Evolutionary conservation across 345 rosid genomes (phyloP).

Genomic region (Microthlaspi erraticum): DNA sequence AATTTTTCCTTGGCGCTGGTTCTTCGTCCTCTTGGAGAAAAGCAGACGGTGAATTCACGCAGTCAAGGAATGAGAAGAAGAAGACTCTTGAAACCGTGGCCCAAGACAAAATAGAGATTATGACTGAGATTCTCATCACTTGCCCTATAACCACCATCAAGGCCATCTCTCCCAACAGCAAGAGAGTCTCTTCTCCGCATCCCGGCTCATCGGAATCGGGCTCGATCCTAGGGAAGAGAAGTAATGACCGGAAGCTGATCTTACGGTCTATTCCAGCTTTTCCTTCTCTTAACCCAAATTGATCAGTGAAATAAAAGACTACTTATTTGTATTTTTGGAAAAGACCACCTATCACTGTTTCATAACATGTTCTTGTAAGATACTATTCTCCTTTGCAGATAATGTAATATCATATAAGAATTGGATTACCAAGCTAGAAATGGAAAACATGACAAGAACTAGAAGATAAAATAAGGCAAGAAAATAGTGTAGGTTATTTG

Average conservation of each 20-base stretch:
- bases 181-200: conserved; percentile 94
- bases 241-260: conserved; percentile 82
- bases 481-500: too few relatives aligned
- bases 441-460: too few relatives aligned
- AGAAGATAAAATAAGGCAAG: too few relatives aligned
- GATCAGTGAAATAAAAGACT: conserved; percentile 52
- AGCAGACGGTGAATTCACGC: conserved; percentile 52
- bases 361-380: conserved; percentile 35
- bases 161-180: conserved; percentile 84
- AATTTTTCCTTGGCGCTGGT: conserved; percentile 40
- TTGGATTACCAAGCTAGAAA: too few relatives aligned
- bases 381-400: conserved; percentile 26
- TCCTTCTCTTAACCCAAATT: conserved; percentile 94
- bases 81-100: conserved; percentile 49
- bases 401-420: conserved; percentile 33
- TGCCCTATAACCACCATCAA: conserved; percentile 56
- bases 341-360: conserved; percentile 23
- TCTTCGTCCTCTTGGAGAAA: conserved; percentile 42
- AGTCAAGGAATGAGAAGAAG: conserved; percentile 53
- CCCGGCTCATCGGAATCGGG: conserved; percentile 57
- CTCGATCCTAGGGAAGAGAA: conserved; percentile 62
- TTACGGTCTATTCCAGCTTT: conserved; percentile 91
- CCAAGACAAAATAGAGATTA: conserved; percentile 54
- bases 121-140: conserved; percentile 63
- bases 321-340: conserved; percentile 43